Percentiles rank a stretch among this genome's conserved stretches.
Conservation (phyloP, 78 protist species). For the Thecamonas trahens region DNA sequence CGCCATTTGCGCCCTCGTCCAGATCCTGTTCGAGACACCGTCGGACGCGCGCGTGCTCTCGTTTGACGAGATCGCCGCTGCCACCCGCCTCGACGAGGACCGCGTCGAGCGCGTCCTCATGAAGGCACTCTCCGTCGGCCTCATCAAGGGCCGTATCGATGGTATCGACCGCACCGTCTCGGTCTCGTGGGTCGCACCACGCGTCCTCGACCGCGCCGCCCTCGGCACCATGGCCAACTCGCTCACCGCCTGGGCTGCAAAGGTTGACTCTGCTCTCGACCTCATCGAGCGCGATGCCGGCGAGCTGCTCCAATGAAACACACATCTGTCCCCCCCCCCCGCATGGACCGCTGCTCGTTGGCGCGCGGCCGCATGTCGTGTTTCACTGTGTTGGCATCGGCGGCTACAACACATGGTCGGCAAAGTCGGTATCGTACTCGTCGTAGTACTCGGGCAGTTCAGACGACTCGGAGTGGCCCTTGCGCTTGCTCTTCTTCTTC, state of each 20-base stretch:
- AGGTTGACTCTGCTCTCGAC: slow-evolving; percentile 14
- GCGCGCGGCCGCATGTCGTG: no score
- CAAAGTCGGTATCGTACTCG: no score
- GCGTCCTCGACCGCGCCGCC: slow-evolving; percentile 55
- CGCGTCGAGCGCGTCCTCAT: slow-evolving; percentile 54
- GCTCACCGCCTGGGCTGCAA: slow-evolving; percentile 37
- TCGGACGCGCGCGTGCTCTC: slow-evolving; percentile 46
- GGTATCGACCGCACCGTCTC: slow-evolving; percentile 42
- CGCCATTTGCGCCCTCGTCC: slow-evolving; percentile 56
- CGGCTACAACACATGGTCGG: no score
- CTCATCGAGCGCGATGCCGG: slow-evolving; percentile 28
- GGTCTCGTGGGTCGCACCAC: slow-evolving; percentile 63
- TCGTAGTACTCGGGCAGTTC: no score
- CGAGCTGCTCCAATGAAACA: slow-evolving; percentile 30
- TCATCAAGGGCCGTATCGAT: slow-evolving; percentile 65
- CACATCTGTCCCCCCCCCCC: no score
- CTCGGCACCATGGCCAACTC: slow-evolving; percentile 34
- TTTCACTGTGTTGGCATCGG: no score
- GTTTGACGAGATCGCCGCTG: slow-evolving; percentile 43
- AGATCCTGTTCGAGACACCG: slow-evolving; percentile 55
- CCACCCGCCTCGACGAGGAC: slow-evolving; percentile 22
- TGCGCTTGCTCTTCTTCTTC: no score
- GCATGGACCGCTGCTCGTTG: no score
- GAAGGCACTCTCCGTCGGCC: slow-evolving; percentile 56
- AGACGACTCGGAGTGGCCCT: no score